These are phyloP conservation scores for Lenwebbia sp. DNA, from an alignment of 345 rosid genomes.

Conservation along the genomic window DNA sequence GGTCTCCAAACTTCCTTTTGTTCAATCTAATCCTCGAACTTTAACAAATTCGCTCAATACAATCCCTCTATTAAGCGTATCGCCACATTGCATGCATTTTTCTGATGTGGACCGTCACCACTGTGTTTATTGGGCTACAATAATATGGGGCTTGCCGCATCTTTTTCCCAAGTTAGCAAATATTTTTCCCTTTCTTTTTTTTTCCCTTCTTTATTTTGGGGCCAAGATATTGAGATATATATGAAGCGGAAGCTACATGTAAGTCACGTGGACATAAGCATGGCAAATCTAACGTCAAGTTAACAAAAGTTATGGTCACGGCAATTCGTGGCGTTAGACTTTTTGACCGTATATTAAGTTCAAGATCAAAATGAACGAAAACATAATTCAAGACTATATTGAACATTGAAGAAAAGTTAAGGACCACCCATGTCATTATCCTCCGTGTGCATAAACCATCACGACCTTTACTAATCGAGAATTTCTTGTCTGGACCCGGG, in stretches of 20 bases:
- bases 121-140: no score
- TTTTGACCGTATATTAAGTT: no score
- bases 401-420: no score
- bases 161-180: not conserved
- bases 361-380: no score
- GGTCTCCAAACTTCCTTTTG: not conserved
- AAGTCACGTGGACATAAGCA: not conserved
- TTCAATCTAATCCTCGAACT: not conserved
- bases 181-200: no score
- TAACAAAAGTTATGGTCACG: no score
- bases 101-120: not conserved
- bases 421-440: not conserved
- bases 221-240: not conserved
- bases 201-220: not conserved
- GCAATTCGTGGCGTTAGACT: no score
- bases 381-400: no score
- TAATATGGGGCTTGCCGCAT: not conserved
- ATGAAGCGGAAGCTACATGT: rapidly evolving
- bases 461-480: not conserved
- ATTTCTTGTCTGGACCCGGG: not conserved
- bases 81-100: not conserved
- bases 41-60: not conserved
- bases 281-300: not conserved
- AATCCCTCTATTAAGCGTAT: not conserved
- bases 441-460: no score